Evolutionary conservation across 208 protist species (phyloP).

Genomic region (Trypanosoma lewisi): DNA sequence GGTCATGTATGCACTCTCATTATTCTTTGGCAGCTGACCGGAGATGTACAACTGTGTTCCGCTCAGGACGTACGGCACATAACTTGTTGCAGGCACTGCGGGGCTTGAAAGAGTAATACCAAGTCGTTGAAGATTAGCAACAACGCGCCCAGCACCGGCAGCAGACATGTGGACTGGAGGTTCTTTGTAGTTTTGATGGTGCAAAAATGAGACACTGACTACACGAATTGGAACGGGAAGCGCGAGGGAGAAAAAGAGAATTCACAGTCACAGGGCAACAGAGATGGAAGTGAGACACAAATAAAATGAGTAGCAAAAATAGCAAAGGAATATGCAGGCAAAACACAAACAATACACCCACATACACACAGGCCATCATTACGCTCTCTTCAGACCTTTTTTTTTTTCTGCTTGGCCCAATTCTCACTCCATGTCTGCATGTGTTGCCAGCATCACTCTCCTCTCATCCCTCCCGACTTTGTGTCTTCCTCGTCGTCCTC

Average conservation of each 20-base stretch:
- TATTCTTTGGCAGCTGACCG: constrained; percentile 72
- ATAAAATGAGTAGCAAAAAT: background rate
- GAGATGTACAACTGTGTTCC: constrained; percentile 55
- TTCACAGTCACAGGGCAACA: background rate
- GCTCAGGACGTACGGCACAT: constrained; percentile 53
- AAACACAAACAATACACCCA: too few species aligned
- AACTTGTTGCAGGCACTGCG: constrained; percentile 65
- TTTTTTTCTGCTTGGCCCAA: background rate
- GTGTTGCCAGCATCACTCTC: background rate
- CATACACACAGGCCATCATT: too few species aligned
- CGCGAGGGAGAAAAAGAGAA: background rate
- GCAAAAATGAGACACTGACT: too few species aligned
- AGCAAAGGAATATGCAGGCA: too few species aligned
- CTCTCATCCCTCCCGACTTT: background rate
- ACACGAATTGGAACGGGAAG: background rate
- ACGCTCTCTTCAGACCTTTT: too few species aligned
- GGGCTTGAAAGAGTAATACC: constrained; percentile 57
- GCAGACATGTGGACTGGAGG: background rate
- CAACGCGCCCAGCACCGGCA: constrained; percentile 22
- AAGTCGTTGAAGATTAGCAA: constrained; percentile 53
- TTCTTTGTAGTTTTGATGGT: too few species aligned
- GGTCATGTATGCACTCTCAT: constrained; percentile 35
- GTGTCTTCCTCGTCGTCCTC: constrained; percentile 19
- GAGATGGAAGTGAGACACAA: background rate
- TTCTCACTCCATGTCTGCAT: background rate